Evolutionary conservation across 331 rosid species (phyloP).

Genomic region (Quercus lobata): DNA sequence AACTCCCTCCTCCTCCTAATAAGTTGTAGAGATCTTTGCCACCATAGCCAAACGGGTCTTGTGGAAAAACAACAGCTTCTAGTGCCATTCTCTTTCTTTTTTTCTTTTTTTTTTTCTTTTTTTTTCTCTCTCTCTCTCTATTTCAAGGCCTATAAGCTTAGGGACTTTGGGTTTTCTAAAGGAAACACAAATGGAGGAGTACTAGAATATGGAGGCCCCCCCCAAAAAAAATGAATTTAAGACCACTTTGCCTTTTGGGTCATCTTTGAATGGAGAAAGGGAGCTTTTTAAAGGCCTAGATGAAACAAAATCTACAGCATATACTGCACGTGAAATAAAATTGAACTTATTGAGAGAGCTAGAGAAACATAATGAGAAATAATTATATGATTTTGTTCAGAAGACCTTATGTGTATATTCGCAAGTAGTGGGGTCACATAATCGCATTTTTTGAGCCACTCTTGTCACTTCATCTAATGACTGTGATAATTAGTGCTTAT

Average conservation of each 20-base stretch:
- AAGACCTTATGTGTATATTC: slow-evolving; percentile 11
- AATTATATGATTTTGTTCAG: not conserved
- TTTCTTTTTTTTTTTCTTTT: slow-evolving; percentile 15
- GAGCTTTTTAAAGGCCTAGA: slow-evolving; percentile 40
- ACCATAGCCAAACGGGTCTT: slow-evolving; percentile 44
- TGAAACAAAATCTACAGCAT: slow-evolving; percentile 29
- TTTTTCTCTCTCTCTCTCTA: slow-evolving; percentile 30
- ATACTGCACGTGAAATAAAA: slow-evolving; percentile 46
- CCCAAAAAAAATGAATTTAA: not conserved
- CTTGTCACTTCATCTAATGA: not conserved
- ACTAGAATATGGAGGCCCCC: not conserved
- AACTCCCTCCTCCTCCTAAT: slow-evolving; percentile 23
- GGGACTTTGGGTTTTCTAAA: not conserved
- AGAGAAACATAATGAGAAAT: not conserved
- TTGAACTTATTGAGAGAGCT: slow-evolving; percentile 2
- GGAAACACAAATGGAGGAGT: not conserved
- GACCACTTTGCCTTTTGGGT: slow-evolving; percentile 19
- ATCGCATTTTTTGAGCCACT: slow-evolving; percentile 11
- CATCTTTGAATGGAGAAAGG: slow-evolving; percentile 16
- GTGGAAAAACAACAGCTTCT: slow-evolving; percentile 71
- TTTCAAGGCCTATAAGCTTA: not conserved
- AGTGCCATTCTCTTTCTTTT: slow-evolving; percentile 52
- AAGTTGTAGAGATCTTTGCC: slow-evolving; percentile 51
- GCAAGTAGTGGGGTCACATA: slow-evolving; percentile 5
- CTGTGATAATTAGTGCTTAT: not conserved